Evolutionary conservation across 805 yeast species (phyloP).

Genomic region (Saccharomyces kudriavzevii): DNA sequence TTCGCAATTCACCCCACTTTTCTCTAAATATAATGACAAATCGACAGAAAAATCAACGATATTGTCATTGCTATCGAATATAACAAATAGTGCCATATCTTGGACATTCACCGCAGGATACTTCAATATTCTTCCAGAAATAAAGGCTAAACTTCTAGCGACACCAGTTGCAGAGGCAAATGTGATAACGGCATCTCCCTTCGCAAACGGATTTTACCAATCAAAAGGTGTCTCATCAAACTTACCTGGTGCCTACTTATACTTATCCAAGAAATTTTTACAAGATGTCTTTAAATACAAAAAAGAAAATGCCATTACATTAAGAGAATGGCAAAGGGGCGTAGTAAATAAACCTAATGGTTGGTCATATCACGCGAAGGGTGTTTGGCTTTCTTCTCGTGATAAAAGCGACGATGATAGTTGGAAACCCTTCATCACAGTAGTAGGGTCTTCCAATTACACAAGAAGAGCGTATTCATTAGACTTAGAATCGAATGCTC

Average conservation of each 20-base stretch:
- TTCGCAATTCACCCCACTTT: constrained; percentile 81
- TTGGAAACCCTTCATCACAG: constrained; percentile 57
- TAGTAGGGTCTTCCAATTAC: constrained; percentile 89
- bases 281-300: constrained; percentile 38
- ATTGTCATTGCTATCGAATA: constrained; percentile 47
- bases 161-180: constrained; percentile 40
- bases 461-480: constrained; percentile 81
- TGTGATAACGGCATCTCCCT: constrained; percentile 85
- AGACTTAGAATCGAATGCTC: constrained; percentile 83
- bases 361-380: constrained; percentile 98
- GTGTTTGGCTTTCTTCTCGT: constrained; percentile 64
- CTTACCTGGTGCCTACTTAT: constrained; percentile 79
- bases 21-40: constrained; percentile 40
- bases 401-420: constrained; percentile 36
- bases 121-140: constrained; percentile 79
- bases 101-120: constrained; percentile 97
- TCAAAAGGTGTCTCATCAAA: constrained; percentile 74
- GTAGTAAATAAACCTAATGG: constrained; percentile 73
- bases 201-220: constrained; percentile 87
- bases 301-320: constrained; percentile 39
- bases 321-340: constrained; percentile 85
- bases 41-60: constrained; percentile 81
- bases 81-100: constrained; percentile 44
- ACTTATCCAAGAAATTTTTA: constrained; percentile 63
- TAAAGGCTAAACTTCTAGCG: constrained; percentile 48